Evolutionary conservation across 2,329 filamentous ascomycete genomes (phyloP).

Genomic region (Exophiala calicioides): DNA sequence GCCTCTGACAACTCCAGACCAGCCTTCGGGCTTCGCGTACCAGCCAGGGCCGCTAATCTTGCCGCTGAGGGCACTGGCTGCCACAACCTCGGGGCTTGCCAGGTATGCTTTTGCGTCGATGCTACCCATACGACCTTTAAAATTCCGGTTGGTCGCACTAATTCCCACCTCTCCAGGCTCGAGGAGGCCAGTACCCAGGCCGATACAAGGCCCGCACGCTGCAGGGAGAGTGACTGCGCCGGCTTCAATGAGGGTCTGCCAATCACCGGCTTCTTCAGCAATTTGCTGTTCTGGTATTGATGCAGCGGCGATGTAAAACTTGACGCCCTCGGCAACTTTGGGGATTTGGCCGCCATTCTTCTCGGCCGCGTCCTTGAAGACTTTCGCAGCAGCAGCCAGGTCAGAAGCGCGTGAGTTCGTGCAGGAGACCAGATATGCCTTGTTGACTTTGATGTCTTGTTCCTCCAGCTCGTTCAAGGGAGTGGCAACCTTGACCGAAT

Average conservation of each 20-base stretch:
- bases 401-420: constrained; percentile 85
- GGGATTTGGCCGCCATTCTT: constrained; percentile 62
- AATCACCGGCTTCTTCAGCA: constrained; percentile 80
- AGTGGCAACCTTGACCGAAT: constrained; percentile 84
- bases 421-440: constrained; percentile 85
- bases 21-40: constrained; percentile 72
- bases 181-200: constrained; percentile 75
- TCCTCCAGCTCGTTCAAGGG: constrained; percentile 72
- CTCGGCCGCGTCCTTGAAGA: constrained; percentile 75
- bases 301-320: constrained; percentile 88
- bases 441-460: constrained; percentile 75
- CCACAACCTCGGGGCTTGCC: constrained; percentile 85
- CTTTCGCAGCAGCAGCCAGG: constrained; percentile 75
- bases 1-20: constrained; percentile 62
- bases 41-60: constrained; percentile 66
- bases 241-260: constrained; percentile 78
- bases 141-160: constrained; percentile 81
- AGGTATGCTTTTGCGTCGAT: constrained; percentile 81
- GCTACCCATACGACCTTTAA: constrained; percentile 86
- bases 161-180: constrained; percentile 87
- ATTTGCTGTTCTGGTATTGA: constrained; percentile 73
- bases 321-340: constrained; percentile 72
- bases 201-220: constrained; percentile 84
- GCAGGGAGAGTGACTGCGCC: constrained; percentile 72
- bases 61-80: constrained; percentile 73